These are phyloP conservation scores for Ophiocordyceps camponoti-rufipedis DNA, from an alignment of 2,329 filamentous ascomycete genomes.

Conservation along the genomic window DNA sequence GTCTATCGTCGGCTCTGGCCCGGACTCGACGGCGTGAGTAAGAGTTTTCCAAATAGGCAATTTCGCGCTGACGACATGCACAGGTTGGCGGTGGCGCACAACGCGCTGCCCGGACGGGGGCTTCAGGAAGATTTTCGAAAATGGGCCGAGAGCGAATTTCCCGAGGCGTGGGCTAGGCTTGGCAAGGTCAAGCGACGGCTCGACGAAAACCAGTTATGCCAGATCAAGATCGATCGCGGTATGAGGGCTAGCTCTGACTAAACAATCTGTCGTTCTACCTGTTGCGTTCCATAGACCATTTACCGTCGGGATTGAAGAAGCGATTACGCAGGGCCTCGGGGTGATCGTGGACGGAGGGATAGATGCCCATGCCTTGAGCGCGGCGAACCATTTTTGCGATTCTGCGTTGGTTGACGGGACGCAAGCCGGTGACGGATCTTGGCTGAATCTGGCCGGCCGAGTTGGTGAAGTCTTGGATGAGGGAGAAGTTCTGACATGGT, in stretches of 20 bases:
- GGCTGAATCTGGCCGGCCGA: constrained; percentile 72
- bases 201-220: constrained; percentile 24
- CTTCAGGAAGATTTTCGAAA: constrained; percentile 52
- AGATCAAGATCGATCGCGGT: constrained; percentile 30
- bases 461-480: constrained; percentile 80
- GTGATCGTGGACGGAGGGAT: constrained; percentile 81
- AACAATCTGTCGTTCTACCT: not conserved
- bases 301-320: no score
- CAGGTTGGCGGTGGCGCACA: constrained; percentile 61
- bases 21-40: constrained; percentile 56
- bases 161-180: constrained; percentile 50
- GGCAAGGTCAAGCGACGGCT: constrained; percentile 30
- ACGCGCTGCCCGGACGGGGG: constrained; percentile 46
- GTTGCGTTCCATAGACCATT: no score
- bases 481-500: constrained; percentile 61
- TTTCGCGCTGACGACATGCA: not conserved
- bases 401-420: constrained; percentile 79
- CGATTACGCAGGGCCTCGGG: constrained; percentile 51
- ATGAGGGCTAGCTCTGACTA: constrained; percentile 22
- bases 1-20: constrained; percentile 43
- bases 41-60: not conserved
- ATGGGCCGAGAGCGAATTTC: constrained; percentile 55
- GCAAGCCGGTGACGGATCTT: constrained; percentile 56
- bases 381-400: constrained; percentile 84
- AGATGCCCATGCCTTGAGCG: constrained; percentile 73